Conservation (phyloP, 1,284 basidiomycete species). For the Fomitopsis schrenkii region DNA sequence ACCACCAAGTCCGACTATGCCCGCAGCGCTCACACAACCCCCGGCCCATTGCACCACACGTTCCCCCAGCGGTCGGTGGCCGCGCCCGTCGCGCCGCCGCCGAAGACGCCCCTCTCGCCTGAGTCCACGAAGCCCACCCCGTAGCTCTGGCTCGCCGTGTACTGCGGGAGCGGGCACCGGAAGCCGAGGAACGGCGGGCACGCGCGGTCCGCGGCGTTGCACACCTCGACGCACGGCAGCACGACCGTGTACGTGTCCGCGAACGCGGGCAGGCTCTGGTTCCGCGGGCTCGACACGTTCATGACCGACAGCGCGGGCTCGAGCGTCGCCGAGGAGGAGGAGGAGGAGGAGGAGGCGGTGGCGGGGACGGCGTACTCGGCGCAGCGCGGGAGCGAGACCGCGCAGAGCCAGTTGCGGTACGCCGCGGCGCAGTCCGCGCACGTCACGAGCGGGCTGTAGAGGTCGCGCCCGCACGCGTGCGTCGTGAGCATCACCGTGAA, state of each 20-base stretch:
- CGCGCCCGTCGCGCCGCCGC: constrained; percentile 44
- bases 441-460: constrained; percentile 73
- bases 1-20: too few species aligned
- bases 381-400: constrained; percentile 70
- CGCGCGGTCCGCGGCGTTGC: constrained; percentile 67
- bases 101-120: constrained; percentile 42
- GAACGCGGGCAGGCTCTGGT: constrained; percentile 43
- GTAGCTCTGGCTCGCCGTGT: constrained; percentile 70
- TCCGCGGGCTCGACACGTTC: constrained; percentile 37
- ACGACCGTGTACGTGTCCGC: constrained; percentile 51
- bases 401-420: constrained; percentile 80
- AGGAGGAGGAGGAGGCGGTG: constrained; percentile 28
- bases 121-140: constrained; percentile 69
- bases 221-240: constrained; percentile 76
- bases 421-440: constrained; percentile 74
- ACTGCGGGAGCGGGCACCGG: constrained; percentile 59
- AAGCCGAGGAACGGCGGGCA: constrained; percentile 76
- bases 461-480: constrained; percentile 76
- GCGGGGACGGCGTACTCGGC: constrained; percentile 35
- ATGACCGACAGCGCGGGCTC: constrained; percentile 42
- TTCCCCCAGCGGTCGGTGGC: constrained; percentile 75
- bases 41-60: constrained; percentile 69
- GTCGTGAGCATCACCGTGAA: constrained; percentile 71
- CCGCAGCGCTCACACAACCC: constrained; percentile 4
- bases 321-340: constrained; percentile 19